Conservation (phyloP, 192 early-diverging fungal genomes). For the Entomortierella beljakovae region DNA sequence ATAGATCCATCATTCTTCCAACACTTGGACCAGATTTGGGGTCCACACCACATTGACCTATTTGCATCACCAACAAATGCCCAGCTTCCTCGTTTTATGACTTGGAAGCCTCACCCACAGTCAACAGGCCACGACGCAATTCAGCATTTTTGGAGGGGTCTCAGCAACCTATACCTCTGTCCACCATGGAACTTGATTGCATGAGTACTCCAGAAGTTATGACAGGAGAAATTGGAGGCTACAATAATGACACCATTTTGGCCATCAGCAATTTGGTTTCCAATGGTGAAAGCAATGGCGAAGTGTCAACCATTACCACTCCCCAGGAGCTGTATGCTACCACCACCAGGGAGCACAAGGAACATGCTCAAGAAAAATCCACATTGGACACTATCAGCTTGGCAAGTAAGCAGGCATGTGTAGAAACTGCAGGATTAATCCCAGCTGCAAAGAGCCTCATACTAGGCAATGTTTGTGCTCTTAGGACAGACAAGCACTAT, state of each 20-base stretch:
- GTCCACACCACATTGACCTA: slow-evolving; percentile 37
- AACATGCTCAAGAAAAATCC: slow-evolving; percentile 22
- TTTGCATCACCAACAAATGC: slow-evolving; percentile 25
- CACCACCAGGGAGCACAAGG: not conserved
- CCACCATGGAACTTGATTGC: slow-evolving; percentile 48
- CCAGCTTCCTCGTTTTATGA: slow-evolving; percentile 30
- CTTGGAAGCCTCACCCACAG: slow-evolving; percentile 32
- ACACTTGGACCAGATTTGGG: slow-evolving; percentile 3
- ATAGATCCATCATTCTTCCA: slow-evolving; percentile 8
- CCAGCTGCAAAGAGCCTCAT: not conserved
- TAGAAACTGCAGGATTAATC: not conserved
- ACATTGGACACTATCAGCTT: slow-evolving; percentile 4
- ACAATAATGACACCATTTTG: slow-evolving; percentile 31
- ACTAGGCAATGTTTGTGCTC: not conserved
- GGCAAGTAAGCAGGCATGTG: slow-evolving; percentile 20
- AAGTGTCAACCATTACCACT: not conserved
- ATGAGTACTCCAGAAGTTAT: slow-evolving; percentile 9
- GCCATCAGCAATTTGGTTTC: slow-evolving; percentile 38
- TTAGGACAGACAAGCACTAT: not conserved
- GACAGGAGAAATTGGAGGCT: slow-evolving; percentile 19
- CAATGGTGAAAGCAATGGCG: slow-evolving; percentile 17
- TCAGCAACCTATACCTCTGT: slow-evolving; percentile 30
- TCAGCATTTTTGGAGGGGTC: slow-evolving; percentile 14
- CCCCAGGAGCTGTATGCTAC: not conserved
- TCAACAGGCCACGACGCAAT: slow-evolving; percentile 16